Evolutionary conservation across 257 asterid genomes (phyloP).

Genomic region (Lycium barbarum): DNA sequence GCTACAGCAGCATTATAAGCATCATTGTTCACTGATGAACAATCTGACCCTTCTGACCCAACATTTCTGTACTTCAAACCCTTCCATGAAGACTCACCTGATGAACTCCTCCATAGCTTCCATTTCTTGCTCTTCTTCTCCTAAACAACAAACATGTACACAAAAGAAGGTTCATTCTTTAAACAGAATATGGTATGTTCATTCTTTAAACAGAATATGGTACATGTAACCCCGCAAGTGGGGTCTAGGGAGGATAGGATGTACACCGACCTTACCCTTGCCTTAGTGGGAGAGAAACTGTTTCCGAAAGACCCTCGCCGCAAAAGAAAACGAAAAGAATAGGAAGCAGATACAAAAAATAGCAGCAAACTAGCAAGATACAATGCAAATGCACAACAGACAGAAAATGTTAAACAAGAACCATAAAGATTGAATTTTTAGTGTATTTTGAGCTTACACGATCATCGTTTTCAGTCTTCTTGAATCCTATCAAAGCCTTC

Average conservation of each 20-base stretch:
- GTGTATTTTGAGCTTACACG: constrained; percentile 55
- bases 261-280: no score
- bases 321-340: no score
- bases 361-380: no score
- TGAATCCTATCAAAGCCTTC: constrained; percentile 75
- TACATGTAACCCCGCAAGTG: no score
- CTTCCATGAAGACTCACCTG: constrained; percentile 70
- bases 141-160: constrained; percentile 35
- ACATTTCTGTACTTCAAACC: constrained; percentile 51
- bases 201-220: no score
- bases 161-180: neutral
- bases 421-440: constrained; percentile 33
- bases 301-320: no score
- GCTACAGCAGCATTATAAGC: constrained; percentile 85
- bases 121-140: constrained; percentile 88
- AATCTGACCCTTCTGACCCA: constrained; percentile 59
- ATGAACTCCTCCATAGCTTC: constrained; percentile 79
- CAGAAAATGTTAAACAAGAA: neutral
- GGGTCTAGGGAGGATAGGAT: no score
- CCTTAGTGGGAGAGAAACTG: no score
- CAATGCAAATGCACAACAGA: no score
- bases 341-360: no score
- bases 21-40: constrained; percentile 60
- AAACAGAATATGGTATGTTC: neutral
- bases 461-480: constrained; percentile 78